These are phyloP conservation scores for Rhizopus delemar DNA, from an alignment of 371 early-diverging fungal species.

Conservation along the genomic window DNA sequence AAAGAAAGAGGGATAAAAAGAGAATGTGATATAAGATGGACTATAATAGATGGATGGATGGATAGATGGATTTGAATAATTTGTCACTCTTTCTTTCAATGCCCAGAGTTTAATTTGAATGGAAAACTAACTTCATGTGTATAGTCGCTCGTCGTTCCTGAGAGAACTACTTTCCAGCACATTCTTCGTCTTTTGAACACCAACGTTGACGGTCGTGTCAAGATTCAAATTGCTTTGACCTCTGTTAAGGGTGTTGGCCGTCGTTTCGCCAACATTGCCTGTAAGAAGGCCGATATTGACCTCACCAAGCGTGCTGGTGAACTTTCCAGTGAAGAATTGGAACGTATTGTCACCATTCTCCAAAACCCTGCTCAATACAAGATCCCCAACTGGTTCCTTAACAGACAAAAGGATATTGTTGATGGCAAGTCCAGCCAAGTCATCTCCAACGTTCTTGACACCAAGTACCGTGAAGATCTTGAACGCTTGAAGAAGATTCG, in stretches of 20 bases:
- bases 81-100: conserved; percentile 1
- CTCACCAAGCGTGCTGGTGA: conserved; percentile 98
- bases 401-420: conserved; percentile 97
- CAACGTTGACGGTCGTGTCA: conserved; percentile 98
- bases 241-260: conserved; percentile 99
- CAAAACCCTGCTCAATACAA: conserved; percentile 94
- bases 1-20: conserved; percentile 1
- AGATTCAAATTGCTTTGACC: conserved; percentile 96
- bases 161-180: conserved; percentile 91
- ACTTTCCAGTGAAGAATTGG: conserved; percentile 90
- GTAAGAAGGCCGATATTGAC: conserved; percentile 98
- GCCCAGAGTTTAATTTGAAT: neutral
- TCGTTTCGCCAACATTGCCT: conserved; percentile 96
- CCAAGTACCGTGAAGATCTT: conserved; percentile 95
- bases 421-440: conserved; percentile 95
- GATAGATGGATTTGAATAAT: conserved; percentile 13
- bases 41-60: conserved; percentile 17
- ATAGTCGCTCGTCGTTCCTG: conserved; percentile 89
- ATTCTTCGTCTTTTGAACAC: conserved; percentile 99
- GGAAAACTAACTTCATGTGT: neutral
- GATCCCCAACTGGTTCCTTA: conserved; percentile 98
- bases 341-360: conserved; percentile 88
- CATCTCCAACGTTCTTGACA: conserved; percentile 94
- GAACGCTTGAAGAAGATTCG: conserved; percentile 98
- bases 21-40: neutral